phyloP scores from a whole-genome alignment of 768 basidiomycete species.

The Gloeophyllum trabeum region DNA sequence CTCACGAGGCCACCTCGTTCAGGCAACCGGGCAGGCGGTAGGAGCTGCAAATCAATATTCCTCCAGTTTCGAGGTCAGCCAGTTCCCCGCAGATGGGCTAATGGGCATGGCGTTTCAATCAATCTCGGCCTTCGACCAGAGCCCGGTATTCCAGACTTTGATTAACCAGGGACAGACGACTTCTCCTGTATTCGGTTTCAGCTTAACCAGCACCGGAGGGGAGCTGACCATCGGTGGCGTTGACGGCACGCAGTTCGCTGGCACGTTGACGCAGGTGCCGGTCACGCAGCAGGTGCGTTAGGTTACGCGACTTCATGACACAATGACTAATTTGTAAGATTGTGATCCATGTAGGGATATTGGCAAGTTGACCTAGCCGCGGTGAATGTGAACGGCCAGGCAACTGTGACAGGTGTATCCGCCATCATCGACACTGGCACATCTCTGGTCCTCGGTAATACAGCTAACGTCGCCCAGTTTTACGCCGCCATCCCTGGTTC shows the following conservation, averaged over 20 bases:
- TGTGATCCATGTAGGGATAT: constrained; percentile 11
- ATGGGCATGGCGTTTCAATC: constrained; percentile 16
- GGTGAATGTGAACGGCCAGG: constrained; percentile 5
- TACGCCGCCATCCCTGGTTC: constrained; percentile 12
- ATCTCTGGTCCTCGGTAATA: constrained; percentile 13
- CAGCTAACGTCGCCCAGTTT: constrained; percentile 8
- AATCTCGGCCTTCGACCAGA: constrained; percentile 10
- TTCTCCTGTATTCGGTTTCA: constrained; percentile 15
- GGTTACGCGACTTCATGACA: constrained; percentile 17
- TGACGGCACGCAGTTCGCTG: no score
- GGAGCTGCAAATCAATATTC: no score
- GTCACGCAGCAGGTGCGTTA: no score
- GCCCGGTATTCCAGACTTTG: constrained; percentile 15
- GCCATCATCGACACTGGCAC: constrained; percentile 17
- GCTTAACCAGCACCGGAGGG: constrained; percentile 14
- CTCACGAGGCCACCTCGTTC: no score
- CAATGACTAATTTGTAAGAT: constrained; percentile 18
- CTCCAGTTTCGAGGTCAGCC: no score
- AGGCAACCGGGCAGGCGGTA: no score
- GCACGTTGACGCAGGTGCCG: no score
- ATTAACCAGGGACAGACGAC: constrained; percentile 9
- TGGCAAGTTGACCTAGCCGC: constrained; percentile 14
- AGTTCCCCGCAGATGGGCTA: constrained; percentile 10
- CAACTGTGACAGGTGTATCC: constrained; percentile 6
- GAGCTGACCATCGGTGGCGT: constrained; percentile 25